Base-by-base conservation (phyloP, 768 basidiomycete genomes). In the Podaxis mareebaensis region DNA sequence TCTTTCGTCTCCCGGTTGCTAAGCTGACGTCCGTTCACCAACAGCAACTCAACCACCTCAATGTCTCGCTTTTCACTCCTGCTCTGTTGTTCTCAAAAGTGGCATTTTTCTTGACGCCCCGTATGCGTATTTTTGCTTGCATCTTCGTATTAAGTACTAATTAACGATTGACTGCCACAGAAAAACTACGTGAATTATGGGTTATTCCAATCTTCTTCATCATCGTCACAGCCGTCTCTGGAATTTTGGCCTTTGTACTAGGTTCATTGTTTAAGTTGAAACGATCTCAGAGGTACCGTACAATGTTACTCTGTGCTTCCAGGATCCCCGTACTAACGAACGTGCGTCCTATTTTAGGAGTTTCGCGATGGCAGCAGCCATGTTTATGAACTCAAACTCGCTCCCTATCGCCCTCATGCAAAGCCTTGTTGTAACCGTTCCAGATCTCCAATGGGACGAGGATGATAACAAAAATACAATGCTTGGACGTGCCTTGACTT, bases 391-490 rank as follows among this genome's bases (percentile, higher is more conserved):
- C 74, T 93, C 92, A 2, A 98, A 98, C 72, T 93, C 93, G 0
- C 85, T 99, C 4, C 96, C 96, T 0, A 93, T 98, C 64, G 96
- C 96, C 0, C 81, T 99, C 36, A 93, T 98, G 87, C 91, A 97
- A 73, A 89, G 87, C 65, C 86, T 98, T 20, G 93, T 93, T 8
- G 76, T 90, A 60, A 90, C 92, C 12, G 93, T 96, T 0, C 88
- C 89, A 0, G 87, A 86, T 4, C 81, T 96, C 36, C 91, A 90
- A 69, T 95, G 95, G 93, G 89, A 82, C 8, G 65, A 78, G 3
- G 85, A 92, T 60, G 96, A 99, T 72, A 91, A 86, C 70, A 82
- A 86, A 67, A 84, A 96, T 67, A 87, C 89, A 24, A 98, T 96
- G 92, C 83, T 98, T 33, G 96, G 96, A 33, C 84, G 97, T 7